Conservation (phyloP, 2,329 filamentous ascomycete genomes). For the Trichoderma guizhouense region DNA sequence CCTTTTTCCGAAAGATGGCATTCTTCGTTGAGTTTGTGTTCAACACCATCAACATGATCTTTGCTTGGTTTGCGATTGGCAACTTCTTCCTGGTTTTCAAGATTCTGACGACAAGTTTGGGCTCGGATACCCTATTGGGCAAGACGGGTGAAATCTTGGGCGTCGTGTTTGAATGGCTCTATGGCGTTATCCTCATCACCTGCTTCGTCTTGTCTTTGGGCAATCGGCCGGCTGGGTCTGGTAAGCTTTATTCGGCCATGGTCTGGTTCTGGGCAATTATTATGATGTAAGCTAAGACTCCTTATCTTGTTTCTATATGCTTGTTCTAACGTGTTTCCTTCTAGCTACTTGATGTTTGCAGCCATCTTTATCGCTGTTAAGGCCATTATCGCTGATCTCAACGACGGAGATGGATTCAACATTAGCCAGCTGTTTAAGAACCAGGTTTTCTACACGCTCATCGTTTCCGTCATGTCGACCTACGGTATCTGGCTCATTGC, state of each 20-base stretch:
- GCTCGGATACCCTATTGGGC: conserved; percentile 65
- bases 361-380: conserved; percentile 90
- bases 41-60: conserved; percentile 94
- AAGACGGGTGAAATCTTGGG: conserved; percentile 75
- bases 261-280: conserved; percentile 97
- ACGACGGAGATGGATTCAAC: conserved; percentile 59
- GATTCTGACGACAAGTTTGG: conserved; percentile 86
- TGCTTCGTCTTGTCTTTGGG: conserved; percentile 94
- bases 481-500: conserved; percentile 91
- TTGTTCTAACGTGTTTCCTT: conserved; percentile 23
- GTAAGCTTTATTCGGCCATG: conserved; percentile 92
- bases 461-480: conserved; percentile 87
- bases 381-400: conserved; percentile 71
- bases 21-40: conserved; percentile 92
- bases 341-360: conserved; percentile 85
- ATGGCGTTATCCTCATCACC: conserved; percentile 84
- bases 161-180: conserved; percentile 93
- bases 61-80: conserved; percentile 96
- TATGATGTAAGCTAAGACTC: conserved; percentile 66
- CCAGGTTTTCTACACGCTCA: conserved; percentile 85
- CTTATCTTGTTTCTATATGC: background rate
- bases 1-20: conserved; percentile 78
- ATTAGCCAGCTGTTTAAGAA: conserved; percentile 77
- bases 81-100: conserved; percentile 99
- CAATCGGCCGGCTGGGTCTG: conserved; percentile 91